Evolutionary conservation across 2,329 filamentous ascomycete genomes (phyloP), one percentile per base, ranked within the genome.

Genomic region (Emericellopsis atlantica): DNA sequence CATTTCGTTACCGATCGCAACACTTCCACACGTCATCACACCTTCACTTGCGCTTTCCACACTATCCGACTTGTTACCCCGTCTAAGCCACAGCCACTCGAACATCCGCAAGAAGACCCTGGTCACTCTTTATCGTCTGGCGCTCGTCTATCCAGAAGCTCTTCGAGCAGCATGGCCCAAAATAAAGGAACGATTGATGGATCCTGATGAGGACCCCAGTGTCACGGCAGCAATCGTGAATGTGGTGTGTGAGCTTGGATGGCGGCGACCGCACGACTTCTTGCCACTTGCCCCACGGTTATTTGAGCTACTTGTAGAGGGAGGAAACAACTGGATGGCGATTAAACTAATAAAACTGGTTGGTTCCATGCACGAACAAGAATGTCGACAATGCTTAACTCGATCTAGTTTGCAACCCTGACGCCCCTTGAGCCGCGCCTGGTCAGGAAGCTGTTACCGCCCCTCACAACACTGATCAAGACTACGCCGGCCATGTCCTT

Each of bases 311-410:
- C 67, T 98, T 22, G 89, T 95, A 11, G 84, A 93, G 45, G 82
- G 88, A 42, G 84, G 84, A 32, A 96, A 98, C 61, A 98, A 98
- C 61, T 98, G 92, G 92, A 96, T 98, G 90, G 89, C 89, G 44
- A 98, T 98, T 57, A 98, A 98, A 59, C 77, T 98, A 46, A 96
- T 98, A 59, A 98, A 98, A 64, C 73, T 98, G 47, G 86, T 90
- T 14, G 14, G 35, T 33, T 7, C 11, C 40, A 44, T n/a, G 26
- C 26, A 9, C 26, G 12, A 12, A 29, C 12, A 9, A 9, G 26
- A 29, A 9, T 29, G 6, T 29, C 26, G 9, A 29, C 26, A 21
- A 49, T 29, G 18, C 34, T 44, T 52, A 22, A 49, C n/a, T 26
- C 24, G 8, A 3, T 15, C 1, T 53, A 93, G 84, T 98, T 98